Percentiles rank a stretch among this genome's conserved stretches.
Evolutionary conservation across 345 rosid genomes (phyloP).

Genomic region (Eucalyptus grandis): DNA sequence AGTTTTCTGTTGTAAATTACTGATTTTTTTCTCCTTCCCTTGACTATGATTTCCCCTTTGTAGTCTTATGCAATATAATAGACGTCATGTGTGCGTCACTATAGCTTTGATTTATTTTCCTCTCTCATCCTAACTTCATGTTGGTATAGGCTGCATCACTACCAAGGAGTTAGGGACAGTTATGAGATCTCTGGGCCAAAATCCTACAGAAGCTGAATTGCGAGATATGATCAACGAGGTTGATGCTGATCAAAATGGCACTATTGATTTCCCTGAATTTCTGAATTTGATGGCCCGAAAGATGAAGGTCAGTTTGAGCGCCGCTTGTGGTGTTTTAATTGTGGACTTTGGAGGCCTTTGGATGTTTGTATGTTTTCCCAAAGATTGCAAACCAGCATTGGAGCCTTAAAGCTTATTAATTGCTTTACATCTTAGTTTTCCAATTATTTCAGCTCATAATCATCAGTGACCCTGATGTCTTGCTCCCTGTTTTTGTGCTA

Average conservation of each 20-base stretch:
- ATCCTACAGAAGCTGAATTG: slow-evolving; percentile 41
- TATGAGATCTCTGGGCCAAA: slow-evolving; percentile 46
- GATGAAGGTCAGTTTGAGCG: slow-evolving; percentile 10
- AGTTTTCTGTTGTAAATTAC: neutral
- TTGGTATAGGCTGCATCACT: slow-evolving; percentile 27
- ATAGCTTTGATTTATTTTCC: neutral
- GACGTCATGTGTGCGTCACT: neutral
- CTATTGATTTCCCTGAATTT: slow-evolving; percentile 41
- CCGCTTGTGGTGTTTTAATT: neutral
- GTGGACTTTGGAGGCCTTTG: neutral
- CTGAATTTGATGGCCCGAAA: slow-evolving; percentile 41
- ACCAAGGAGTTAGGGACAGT: slow-evolving; percentile 41
- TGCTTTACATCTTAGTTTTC: neutral
- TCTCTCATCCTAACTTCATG: neutral
- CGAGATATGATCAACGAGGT: slow-evolving; percentile 44
- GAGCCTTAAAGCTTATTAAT: neutral
- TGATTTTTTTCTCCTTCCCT: neutral
- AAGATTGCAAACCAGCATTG: neutral
- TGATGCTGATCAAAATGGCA: slow-evolving; percentile 44
- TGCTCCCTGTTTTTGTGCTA: neutral
- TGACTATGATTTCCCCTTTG: neutral
- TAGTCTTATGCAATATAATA: neutral
- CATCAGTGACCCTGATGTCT: neutral
- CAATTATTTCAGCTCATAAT: neutral
- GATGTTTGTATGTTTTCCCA: neutral